Evolutionary conservation across 73 alveolate genomes (phyloP), one percentile per base, ranked within the genome.

Genomic region (Paramecium tetraurelia): DNA sequence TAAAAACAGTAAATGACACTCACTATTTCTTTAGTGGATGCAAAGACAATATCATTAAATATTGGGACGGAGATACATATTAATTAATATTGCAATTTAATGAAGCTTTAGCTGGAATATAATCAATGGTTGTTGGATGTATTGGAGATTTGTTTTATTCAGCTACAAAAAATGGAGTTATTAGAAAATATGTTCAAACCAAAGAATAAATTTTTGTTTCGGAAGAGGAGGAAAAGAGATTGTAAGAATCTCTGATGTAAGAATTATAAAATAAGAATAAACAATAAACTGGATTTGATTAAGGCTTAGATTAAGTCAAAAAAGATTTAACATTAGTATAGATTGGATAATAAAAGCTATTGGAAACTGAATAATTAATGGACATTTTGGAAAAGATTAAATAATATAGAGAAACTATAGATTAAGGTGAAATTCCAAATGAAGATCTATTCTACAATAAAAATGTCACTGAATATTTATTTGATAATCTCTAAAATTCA

Each of bases 61-160:
- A 95, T 89, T 97, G 94, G 94, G 99, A 98, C 93, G 99, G 97
- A 8, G 99, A 98, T 85, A 96, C 98, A 43, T 98, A 93, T 92
- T 97, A 98, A 77, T 96, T 96, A 84, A 94, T 98, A 18, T 84
- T 93, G 85, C 95, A 95, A 43, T 98, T 96, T 92, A 97, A 96
- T 72, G 95, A 97, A 69, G 92, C 93, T 88, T 95, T 97, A 88
- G 96, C 96, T 50, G 95, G 86, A 68, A 93, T 98, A 48, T 95
- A 97, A 96, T 95, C 98, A 76, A 84, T 98, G 24, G 98, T 97
- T 92, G 92, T 96, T 59, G 95, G 97, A 31, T 85, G 96, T 43
- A 96, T 97, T 92, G 99, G 99, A 11, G 98, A 97, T 85, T 94
- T 95, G 85, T 95, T 97, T 50, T 90, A 96, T 41, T 92, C 98